Evolutionary conservation across 1,284 basidiomycete species (phyloP).

Genomic region (Fomitopsis palustris): DNA sequence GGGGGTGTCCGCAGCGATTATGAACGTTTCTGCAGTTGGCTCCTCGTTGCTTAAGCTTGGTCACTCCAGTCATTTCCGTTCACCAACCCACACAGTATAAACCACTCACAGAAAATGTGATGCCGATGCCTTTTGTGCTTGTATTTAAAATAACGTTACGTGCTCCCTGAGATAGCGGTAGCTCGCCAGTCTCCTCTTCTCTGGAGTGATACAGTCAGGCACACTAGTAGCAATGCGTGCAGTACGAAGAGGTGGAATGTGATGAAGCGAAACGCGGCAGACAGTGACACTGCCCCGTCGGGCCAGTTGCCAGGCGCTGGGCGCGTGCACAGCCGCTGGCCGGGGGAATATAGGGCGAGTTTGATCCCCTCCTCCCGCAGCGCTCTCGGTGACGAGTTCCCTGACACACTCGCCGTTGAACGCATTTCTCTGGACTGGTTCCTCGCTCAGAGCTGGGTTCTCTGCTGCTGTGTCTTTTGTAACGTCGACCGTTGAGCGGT

Average conservation of each 20-base stretch:
- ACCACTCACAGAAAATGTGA: too few relatives aligned
- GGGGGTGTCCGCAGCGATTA: neutral
- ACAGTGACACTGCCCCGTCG: neutral
- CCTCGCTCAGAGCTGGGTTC: conserved; percentile 32
- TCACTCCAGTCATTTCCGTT: too few relatives aligned
- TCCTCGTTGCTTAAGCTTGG: neutral
- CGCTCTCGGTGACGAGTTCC: conserved; percentile 9
- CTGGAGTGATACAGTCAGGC: too few relatives aligned
- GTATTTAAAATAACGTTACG: too few relatives aligned
- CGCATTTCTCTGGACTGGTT: conserved; percentile 30
- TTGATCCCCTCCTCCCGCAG: conserved; percentile 15
- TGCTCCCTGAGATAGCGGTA: too few relatives aligned
- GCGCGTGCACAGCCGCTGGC: conserved; percentile 6
- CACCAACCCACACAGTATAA: too few relatives aligned
- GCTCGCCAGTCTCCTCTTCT: too few relatives aligned
- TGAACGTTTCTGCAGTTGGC: too few relatives aligned
- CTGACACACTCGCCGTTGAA: conserved; percentile 18
- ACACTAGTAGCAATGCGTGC: neutral
- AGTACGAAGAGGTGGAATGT: neutral
- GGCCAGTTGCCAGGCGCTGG: conserved; percentile 3
- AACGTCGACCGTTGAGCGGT: conserved; percentile 29
- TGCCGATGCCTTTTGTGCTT: too few relatives aligned
- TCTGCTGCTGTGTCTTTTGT: conserved; percentile 24
- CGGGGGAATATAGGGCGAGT: neutral
- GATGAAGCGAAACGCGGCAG: neutral